These are phyloP conservation scores for Pseudozyma hubeiensis DNA, from an alignment of 1,284 basidiomycete genomes.

Conservation along the genomic window DNA sequence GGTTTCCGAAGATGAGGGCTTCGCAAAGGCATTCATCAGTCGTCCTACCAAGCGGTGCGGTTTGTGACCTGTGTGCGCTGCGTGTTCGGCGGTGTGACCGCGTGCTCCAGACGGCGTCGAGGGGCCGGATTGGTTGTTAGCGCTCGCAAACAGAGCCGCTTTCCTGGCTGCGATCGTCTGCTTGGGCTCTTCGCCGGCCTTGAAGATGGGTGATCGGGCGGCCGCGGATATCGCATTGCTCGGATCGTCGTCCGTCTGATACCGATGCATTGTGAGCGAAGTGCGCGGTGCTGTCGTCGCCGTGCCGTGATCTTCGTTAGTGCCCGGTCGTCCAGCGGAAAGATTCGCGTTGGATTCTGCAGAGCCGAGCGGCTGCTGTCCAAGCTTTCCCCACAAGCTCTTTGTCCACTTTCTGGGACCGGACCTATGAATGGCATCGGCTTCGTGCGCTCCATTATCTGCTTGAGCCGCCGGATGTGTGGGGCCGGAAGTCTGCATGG, in stretches of 20 bases:
- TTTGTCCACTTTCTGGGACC: slow-evolving; percentile 42
- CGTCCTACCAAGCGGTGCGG: slow-evolving; percentile 37
- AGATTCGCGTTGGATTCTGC: slow-evolving; percentile 7
- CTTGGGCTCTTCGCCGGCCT: slow-evolving; percentile 33
- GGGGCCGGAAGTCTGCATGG: not conserved
- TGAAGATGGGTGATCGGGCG: slow-evolving; percentile 26
- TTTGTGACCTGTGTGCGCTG: slow-evolving; percentile 11
- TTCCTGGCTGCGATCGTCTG: slow-evolving; percentile 39
- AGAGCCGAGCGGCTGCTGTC: slow-evolving; percentile 18
- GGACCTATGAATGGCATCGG: slow-evolving; percentile 8
- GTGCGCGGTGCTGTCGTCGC: slow-evolving; percentile 12
- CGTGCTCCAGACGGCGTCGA: slow-evolving; percentile 20
- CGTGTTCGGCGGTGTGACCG: not conserved
- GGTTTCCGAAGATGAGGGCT: slow-evolving; percentile 22
- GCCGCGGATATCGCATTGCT: slow-evolving; percentile 10
- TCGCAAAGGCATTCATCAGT: slow-evolving; percentile 37
- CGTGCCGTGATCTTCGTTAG: slow-evolving; percentile 17
- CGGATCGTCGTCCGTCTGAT: slow-evolving; percentile 29
- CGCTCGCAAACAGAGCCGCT: slow-evolving; percentile 29
- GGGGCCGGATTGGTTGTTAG: slow-evolving; percentile 26
- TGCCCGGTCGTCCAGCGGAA: slow-evolving; percentile 10
- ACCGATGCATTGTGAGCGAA: slow-evolving; percentile 35
- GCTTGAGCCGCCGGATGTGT: not conserved
- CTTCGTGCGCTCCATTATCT: slow-evolving; percentile 6
- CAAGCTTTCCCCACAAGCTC: slow-evolving; percentile 50